Percentiles rank a stretch among this genome's conserved stretches.
Conservation (phyloP, 2,329 filamentous ascomycete genomes). For the Lachnellula arida region DNA sequence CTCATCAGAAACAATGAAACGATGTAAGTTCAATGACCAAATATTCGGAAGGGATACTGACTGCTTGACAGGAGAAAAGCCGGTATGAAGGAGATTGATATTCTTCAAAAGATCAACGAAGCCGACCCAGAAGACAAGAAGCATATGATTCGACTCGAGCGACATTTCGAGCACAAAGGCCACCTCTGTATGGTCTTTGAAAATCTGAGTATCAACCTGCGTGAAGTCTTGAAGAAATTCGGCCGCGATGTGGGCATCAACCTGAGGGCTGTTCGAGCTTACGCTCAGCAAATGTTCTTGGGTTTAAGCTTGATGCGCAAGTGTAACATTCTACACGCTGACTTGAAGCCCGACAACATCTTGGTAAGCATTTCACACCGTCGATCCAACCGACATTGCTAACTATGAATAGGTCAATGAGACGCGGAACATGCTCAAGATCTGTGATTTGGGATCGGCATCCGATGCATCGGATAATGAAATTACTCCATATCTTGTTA, state of each 20-base stretch:
- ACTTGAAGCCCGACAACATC: slow-evolving; percentile 97
- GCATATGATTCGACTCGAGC: slow-evolving; percentile 83
- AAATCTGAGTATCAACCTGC: slow-evolving; percentile 85
- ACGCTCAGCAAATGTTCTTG: slow-evolving; percentile 91
- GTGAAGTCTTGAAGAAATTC: slow-evolving; percentile 93
- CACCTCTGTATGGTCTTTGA: slow-evolving; percentile 98
- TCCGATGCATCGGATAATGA: slow-evolving; percentile 87
- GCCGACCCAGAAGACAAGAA: slow-evolving; percentile 86
- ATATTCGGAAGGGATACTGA: slow-evolving; percentile 21
- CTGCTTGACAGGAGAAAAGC: slow-evolving; percentile 59
- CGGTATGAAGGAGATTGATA: slow-evolving; percentile 90
- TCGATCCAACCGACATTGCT: slow-evolving; percentile 5
- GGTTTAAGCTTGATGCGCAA: slow-evolving; percentile 83
- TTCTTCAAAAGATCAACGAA: slow-evolving; percentile 79
- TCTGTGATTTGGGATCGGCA: slow-evolving; percentile 95
- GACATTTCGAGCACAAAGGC: slow-evolving; percentile 87
- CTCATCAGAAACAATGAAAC: slow-evolving; percentile 96
- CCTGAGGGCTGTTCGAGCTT: slow-evolving; percentile 77
- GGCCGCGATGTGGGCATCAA: slow-evolving; percentile 93
- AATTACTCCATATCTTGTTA: slow-evolving; percentile 91
- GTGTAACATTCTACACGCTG: slow-evolving; percentile 90
- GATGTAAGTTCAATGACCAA: slow-evolving; percentile 47
- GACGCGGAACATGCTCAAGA: slow-evolving; percentile 77
- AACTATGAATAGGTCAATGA: slow-evolving; percentile 60
- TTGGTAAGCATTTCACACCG: slow-evolving; percentile 40